Evolutionary conservation across 495 filamentous ascomycete genomes (phyloP), one percentile per base, ranked within the genome.

Genomic region (Penicillium bovifimosum): DNA sequence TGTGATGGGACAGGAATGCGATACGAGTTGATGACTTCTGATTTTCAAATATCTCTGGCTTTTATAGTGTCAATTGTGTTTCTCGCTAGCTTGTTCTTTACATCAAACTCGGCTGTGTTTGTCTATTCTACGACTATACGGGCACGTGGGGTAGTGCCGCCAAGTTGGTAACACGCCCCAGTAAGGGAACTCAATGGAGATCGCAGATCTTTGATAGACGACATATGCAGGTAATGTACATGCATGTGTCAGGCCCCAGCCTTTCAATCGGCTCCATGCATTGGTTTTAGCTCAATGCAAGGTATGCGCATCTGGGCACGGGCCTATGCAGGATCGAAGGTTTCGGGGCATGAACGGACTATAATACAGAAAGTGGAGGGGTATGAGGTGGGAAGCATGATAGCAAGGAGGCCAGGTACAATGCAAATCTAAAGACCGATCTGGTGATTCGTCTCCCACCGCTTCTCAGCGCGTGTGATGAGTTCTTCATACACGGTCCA

Each of bases 401-500:
- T 45, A 4, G 27, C 13, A 3, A 35, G 29, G 27, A 4, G 20
- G 34, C 10, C 29, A 36, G 44, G 9, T 20, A 36, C 6, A 32
- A 33, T 14, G n/a, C 47, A 41, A 41, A 27, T 29, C 35, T 59
- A 67, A 17, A 67, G 38, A 11, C 49, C 41, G 36, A 67, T 64
- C 45, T 69, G 56, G 29, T 54, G 58, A 18, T 69, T 61, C 13
- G 56, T 55, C 17, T 69, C 68, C 77, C 83, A 86, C 14, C 75
- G 77, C 44, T 66, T 77, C 73, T 95, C 89, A 11, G 86, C 89
- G 38, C 78, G 66, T 16, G 91, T 71, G 55, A 99, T 84, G 51
- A 96, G 67, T 66, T 96, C 92, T 72, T 99, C 93, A 63, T 99
- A 99, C 18, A 96, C 76, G 16, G 91, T 96, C 93, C 93, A 99